Conservation (phyloP, 805 yeast genomes). For the Torulaspora indica region DNA sequence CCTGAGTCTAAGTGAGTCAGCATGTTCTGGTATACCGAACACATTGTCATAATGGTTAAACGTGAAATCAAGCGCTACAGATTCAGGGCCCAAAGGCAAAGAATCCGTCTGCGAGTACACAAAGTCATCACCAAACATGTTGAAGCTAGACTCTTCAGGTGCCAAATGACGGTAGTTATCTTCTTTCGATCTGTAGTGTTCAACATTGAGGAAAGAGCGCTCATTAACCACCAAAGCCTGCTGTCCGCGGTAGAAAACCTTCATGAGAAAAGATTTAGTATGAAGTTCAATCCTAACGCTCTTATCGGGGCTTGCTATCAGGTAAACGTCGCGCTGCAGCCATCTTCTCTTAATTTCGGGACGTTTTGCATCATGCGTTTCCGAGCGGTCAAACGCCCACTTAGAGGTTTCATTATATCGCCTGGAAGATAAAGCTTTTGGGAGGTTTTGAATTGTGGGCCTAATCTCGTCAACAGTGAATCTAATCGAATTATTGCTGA, state of each 20-base stretch:
- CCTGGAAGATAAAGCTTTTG: slow-evolving; percentile 36
- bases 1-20: slow-evolving; percentile 68
- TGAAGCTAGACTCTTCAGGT: slow-evolving; percentile 58
- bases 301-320: slow-evolving; percentile 7
- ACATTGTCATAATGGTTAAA: slow-evolving; percentile 59
- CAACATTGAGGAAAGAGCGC: slow-evolving; percentile 67
- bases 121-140: slow-evolving; percentile 69
- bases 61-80: slow-evolving; percentile 73
- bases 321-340: slow-evolving; percentile 7
- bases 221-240: slow-evolving; percentile 61
- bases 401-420: slow-evolving; percentile 58
- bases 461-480: slow-evolving; percentile 62
- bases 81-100: slow-evolving; percentile 81
- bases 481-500: slow-evolving; percentile 52
- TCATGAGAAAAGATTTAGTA: slow-evolving; percentile 32
- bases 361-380: slow-evolving; percentile 11
- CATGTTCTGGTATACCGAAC: slow-evolving; percentile 97
- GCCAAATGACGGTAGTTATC: slow-evolving; percentile 41
- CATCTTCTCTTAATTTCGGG: slow-evolving; percentile 1
- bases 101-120: slow-evolving; percentile 60
- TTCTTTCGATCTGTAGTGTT: slow-evolving; percentile 60
- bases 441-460: slow-evolving; percentile 19
- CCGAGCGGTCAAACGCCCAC: slow-evolving; percentile 48
- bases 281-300: slow-evolving; percentile 9
- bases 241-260: slow-evolving; percentile 43